Evolutionary conservation across 768 basidiomycete genomes (phyloP).

Genomic region (Suillus cothurnatus): DNA sequence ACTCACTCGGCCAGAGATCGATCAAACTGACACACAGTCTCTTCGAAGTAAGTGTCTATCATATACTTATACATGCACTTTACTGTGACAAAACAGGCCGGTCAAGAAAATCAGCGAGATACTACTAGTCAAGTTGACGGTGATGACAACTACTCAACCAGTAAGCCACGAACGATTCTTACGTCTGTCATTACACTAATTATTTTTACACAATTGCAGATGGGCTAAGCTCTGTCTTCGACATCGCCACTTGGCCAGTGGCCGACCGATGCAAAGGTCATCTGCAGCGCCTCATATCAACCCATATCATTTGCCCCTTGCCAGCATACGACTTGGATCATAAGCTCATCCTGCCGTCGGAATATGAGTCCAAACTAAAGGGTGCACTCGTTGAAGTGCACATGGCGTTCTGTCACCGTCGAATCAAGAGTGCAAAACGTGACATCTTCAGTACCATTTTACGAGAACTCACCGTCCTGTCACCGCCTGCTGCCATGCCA

Average conservation of each 20-base stretch:
- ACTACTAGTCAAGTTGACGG: not conserved
- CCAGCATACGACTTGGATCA: slow-evolving; percentile 2
- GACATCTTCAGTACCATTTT: slow-evolving; percentile 3
- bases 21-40: slow-evolving; percentile 4
- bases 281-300: not conserved
- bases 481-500: not conserved
- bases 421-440: not conserved
- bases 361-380: slow-evolving; percentile 7
- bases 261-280: not conserved
- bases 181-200: not conserved
- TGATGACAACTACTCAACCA: not conserved
- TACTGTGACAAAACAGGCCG: not conserved
- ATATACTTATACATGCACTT: not conserved
- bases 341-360: not conserved
- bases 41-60: not conserved
- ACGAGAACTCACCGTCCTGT: not conserved
- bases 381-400: slow-evolving; percentile 9
- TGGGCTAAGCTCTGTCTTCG: not conserved
- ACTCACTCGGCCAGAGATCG: not conserved
- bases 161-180: not conserved
- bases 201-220: not conserved
- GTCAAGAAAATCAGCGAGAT: not conserved
- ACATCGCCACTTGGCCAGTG: slow-evolving; percentile 10
- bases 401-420: not conserved
- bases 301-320: slow-evolving; percentile 3